Evolutionary conservation across 2,329 filamentous ascomycete species (phyloP).

Genomic region (Phialocephala subalpina): DNA sequence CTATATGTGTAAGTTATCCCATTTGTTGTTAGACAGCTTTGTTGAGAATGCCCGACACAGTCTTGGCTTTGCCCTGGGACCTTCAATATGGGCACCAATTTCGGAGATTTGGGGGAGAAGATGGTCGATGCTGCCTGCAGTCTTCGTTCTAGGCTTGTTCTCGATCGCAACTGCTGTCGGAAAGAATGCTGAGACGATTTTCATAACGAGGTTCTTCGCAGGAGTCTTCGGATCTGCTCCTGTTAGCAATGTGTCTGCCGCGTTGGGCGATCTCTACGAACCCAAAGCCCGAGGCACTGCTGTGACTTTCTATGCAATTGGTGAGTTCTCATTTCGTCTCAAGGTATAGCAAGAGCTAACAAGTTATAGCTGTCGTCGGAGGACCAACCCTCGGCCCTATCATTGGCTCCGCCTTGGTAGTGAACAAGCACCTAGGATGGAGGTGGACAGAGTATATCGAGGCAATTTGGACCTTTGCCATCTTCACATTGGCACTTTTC

Average conservation of each 20-base stretch:
- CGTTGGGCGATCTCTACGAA: slow-evolving; percentile 67
- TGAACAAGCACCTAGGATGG: slow-evolving; percentile 48
- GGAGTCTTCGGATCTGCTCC: slow-evolving; percentile 69
- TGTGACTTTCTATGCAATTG: slow-evolving; percentile 70
- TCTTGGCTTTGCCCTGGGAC: slow-evolving; percentile 56
- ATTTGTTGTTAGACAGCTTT: not conserved
- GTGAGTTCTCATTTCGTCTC: slow-evolving; percentile 3
- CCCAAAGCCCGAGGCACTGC: slow-evolving; percentile 62
- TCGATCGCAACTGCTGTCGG: slow-evolving; percentile 66
- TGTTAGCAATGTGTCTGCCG: slow-evolving; percentile 67
- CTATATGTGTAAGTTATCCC: slow-evolving; percentile 50
- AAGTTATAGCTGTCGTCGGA: slow-evolving; percentile 61
- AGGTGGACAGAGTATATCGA: slow-evolving; percentile 48
- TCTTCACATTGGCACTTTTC: slow-evolving; percentile 49
- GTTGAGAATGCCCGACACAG: slow-evolving; percentile 23
- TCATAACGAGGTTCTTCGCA: slow-evolving; percentile 73
- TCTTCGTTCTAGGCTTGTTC: slow-evolving; percentile 66
- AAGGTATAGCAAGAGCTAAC: slow-evolving; percentile 9
- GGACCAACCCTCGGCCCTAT: slow-evolving; percentile 57
- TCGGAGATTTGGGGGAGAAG: slow-evolving; percentile 68
- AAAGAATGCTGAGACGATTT: slow-evolving; percentile 63
- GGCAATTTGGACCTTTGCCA: slow-evolving; percentile 51
- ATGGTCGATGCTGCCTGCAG: slow-evolving; percentile 64
- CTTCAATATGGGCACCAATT: slow-evolving; percentile 70
- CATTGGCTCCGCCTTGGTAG: slow-evolving; percentile 42